phyloP scores from a whole-genome alignment of 495 filamentous ascomycete genomes.

The Penicillium crystallinum region DNA sequence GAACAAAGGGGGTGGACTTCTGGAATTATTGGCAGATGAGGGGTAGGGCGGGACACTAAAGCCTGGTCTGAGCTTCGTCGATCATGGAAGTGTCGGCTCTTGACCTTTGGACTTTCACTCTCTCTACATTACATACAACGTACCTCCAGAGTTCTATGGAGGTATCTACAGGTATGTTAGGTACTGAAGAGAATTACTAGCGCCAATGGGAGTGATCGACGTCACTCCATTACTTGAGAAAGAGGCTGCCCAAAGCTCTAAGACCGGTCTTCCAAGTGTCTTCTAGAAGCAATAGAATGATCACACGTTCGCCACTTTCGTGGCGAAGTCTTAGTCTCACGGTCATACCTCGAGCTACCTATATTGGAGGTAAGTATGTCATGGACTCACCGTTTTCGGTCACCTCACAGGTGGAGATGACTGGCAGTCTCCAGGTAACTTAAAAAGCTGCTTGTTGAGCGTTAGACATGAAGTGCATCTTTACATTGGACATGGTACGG shows the following conservation, averaged over 20 bases:
- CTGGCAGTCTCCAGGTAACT: not conserved
- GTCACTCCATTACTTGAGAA: not conserved
- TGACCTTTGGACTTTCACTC: too few relatives aligned
- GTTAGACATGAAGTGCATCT: too few relatives aligned
- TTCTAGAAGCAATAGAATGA: conserved; percentile 28
- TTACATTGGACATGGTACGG: too few relatives aligned
- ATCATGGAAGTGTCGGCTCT: not conserved
- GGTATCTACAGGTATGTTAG: too few relatives aligned
- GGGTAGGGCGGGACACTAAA: conserved; percentile 7
- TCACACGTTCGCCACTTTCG: conserved; percentile 5
- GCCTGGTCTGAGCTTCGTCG: conserved; percentile 14
- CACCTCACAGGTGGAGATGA: not conserved
- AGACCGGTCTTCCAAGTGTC: conserved; percentile 20
- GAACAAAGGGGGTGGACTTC: not conserved
- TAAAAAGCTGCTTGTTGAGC: not conserved
- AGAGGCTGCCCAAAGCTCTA: not conserved
- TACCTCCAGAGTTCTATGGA: too few relatives aligned
- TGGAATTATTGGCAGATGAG: conserved; percentile 5
- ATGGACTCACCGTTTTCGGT: not conserved
- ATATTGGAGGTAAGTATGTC: not conserved
- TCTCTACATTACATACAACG: too few relatives aligned
- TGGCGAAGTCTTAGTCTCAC: not conserved
- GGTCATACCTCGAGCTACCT: not conserved
- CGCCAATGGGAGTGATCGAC: too few relatives aligned
- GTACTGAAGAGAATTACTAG: too few relatives aligned